phyloP scores from a whole-genome alignment of 108 stramenopile genomes.

The Cyclotella baltica region DNA sequence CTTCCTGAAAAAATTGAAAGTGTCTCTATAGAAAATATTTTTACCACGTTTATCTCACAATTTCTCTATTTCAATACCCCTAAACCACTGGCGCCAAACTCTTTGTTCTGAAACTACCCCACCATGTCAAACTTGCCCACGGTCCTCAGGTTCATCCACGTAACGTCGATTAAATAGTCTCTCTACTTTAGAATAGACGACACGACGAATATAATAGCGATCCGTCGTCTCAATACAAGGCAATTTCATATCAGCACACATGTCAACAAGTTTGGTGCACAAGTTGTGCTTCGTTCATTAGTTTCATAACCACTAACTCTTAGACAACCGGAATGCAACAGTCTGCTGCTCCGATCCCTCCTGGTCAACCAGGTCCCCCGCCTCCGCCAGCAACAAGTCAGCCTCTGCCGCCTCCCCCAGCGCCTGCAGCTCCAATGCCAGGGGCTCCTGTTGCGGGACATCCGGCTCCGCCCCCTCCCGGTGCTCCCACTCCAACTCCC shows the following conservation, averaged over 20 bases:
- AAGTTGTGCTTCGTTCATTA: constrained; percentile 19
- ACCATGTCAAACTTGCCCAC: constrained; percentile 2
- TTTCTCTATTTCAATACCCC: constrained; percentile 6
- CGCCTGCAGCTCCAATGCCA: constrained; percentile 6
- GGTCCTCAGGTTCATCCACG: background rate
- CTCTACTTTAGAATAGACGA: background rate
- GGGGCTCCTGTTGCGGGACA: background rate
- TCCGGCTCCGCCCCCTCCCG: constrained; percentile 11
- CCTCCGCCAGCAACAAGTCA: background rate
- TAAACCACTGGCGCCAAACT: background rate
- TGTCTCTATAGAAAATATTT: background rate
- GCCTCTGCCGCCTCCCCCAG: background rate
- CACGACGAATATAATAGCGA: background rate
- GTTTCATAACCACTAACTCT: constrained; percentile 9
- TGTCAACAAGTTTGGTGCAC: background rate
- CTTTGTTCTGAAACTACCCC: background rate
- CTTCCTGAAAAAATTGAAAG: too few relatives aligned
- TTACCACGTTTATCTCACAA: background rate
- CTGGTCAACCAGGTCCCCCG: background rate
- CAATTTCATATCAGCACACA: background rate
- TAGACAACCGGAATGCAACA: constrained; percentile 12
- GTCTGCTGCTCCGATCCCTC: constrained; percentile 9
- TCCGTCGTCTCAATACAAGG: background rate
- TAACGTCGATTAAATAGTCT: background rate
- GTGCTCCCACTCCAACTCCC: constrained; percentile 8